Base-by-base conservation (phyloP, 2,329 filamentous ascomycete genomes). In the Metarhizium sp. region DNA sequence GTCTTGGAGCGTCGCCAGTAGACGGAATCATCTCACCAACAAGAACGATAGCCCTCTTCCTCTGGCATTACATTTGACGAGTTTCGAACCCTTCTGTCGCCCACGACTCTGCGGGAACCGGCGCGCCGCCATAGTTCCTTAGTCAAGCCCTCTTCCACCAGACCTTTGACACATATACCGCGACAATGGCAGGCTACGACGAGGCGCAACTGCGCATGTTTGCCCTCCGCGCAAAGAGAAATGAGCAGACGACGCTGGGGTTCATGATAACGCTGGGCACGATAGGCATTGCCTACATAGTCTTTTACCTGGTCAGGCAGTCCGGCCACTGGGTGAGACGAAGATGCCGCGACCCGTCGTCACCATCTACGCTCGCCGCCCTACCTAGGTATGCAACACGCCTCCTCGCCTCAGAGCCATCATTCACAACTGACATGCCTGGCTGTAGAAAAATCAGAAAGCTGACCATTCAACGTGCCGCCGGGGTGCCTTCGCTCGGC, bases 401-500 rank as follows among this genome's bases (percentile, higher is more conserved):
- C 6, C n/a, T 11, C 6, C n/a, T 11, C 6, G 16, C n/a, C 13
- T 45, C 20, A 10, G 20, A 14, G 4, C 32, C 32, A 18, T 30
- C 10, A n/a, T 13, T 30, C 3, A 34, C 51, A 14, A 49, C 29
- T 36, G n/a, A 29, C 2, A 2, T 10, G 34, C 13, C 10, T 20
- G 20, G 20, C 20, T 14, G 6, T 36, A 72, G 69, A 51, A 62
- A 59, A 36, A 43, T 64, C 32, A 65, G 70, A 54, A 63, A 58
- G 40, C 20, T 64, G 6, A 56, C 62, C 30, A 60, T 71, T 18
- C 63, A 60, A 4, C 66, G 63, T 36, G 58, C 63, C 2, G 61
- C 59, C 0, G 58, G 59, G 0, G 53, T 69, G 1, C 70, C 68
- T 2, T 70, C 70, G 3, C 55, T 62, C 3, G 72, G 68, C 6